Percentiles rank a stretch among this genome's conserved stretches.
These are phyloP conservation scores for Colletotrichum aenigma DNA, from an alignment of 2,329 filamentous ascomycete species.

Conservation along the genomic window DNA sequence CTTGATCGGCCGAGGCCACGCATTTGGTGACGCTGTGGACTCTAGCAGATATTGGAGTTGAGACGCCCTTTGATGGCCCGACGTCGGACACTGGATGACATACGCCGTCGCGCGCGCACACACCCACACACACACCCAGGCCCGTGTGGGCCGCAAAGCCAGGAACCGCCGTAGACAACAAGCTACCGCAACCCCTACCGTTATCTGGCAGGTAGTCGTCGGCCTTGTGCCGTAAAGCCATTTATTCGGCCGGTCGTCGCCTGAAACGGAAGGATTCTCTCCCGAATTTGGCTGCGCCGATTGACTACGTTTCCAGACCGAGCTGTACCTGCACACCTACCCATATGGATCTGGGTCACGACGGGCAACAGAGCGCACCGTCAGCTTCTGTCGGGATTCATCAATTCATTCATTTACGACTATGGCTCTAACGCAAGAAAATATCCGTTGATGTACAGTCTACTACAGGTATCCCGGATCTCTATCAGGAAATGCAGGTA, in stretches of 20 bases:
- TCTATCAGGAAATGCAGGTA: slow-evolving; percentile 19
- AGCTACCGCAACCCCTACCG: no score
- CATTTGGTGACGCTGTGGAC: background rate
- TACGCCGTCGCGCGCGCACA: background rate
- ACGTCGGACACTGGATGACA: background rate
- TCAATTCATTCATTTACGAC: slow-evolving; percentile 20
- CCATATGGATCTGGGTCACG: no score
- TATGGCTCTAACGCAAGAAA: slow-evolving; percentile 20
- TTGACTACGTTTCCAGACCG: no score
- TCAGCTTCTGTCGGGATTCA: background rate
- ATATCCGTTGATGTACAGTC: slow-evolving; percentile 23
- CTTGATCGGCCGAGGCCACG: background rate
- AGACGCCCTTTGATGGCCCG: background rate
- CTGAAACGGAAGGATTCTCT: no score
- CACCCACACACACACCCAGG: no score
- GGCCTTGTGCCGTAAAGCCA: no score
- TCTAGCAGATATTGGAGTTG: background rate
- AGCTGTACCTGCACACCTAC: no score
- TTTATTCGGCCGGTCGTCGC: no score
- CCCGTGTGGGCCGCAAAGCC: background rate
- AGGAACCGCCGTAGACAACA: background rate
- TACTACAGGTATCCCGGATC: slow-evolving; percentile 18
- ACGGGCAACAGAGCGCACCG: no score
- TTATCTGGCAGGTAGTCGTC: no score
- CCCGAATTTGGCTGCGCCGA: no score